These are phyloP conservation scores for Nelumbo lutea DNA, from an alignment of 164 flowering plant genomes.

Conservation along the genomic window DNA sequence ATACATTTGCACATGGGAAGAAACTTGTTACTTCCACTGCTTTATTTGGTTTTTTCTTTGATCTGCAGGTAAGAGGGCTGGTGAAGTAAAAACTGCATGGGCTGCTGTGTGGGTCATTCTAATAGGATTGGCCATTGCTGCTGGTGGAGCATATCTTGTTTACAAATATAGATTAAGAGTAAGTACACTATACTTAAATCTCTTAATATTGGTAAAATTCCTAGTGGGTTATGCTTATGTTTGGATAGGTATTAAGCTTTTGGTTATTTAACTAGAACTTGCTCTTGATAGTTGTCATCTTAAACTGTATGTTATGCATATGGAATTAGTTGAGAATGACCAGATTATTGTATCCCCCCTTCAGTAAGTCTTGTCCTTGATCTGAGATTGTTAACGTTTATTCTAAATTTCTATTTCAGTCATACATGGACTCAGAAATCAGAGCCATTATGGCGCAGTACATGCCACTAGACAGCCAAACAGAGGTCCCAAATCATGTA, in stretches of 20 bases:
- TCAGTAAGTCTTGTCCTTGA: background rate
- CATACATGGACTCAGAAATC: conserved; percentile 78
- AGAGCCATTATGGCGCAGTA: conserved; percentile 85
- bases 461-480: conserved; percentile 81
- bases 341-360: no score
- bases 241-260: no score
- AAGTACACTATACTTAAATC: conserved; percentile 21
- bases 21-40: background rate
- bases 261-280: background rate
- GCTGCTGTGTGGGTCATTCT: conserved; percentile 77
- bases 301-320: no score
- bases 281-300: background rate
- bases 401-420: conserved; percentile 25
- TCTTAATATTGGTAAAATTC: background rate
- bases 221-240: background rate
- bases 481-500: conserved; percentile 55
- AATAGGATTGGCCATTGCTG: conserved; percentile 64
- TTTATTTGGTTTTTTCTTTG: conserved; percentile 11
- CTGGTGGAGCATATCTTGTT: conserved; percentile 68
- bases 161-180: conserved; percentile 93
- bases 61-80: conserved; percentile 58
- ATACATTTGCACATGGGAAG: background rate
- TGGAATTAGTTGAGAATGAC: background rate
- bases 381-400: conserved; percentile 3
- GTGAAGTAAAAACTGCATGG: conserved; percentile 59